phyloP scores from a whole-genome alignment of 352 stramenopile genomes.

The Phytophthora lateralis region DNA sequence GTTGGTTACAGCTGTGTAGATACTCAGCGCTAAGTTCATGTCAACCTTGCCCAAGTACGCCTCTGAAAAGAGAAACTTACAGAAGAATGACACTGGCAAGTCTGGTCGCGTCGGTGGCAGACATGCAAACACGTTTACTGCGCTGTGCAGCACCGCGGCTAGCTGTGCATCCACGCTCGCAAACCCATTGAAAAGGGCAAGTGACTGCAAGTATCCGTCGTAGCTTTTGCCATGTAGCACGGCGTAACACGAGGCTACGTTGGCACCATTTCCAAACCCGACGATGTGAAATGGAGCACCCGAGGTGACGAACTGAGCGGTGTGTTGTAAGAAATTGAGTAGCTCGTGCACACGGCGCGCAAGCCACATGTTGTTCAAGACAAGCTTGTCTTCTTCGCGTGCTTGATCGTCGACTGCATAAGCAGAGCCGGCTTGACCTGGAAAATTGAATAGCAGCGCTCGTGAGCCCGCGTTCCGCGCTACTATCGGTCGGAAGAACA shows the following conservation, averaged over 20 bases:
- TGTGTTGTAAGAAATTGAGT: slow-evolving; percentile 77
- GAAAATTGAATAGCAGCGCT: slow-evolving; percentile 92
- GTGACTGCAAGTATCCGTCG: slow-evolving; percentile 58
- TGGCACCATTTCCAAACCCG: slow-evolving; percentile 90
- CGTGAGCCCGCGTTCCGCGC: slow-evolving; percentile 80
- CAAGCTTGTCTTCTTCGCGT: slow-evolving; percentile 34
- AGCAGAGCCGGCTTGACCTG: slow-evolving; percentile 84
- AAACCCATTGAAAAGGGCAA: slow-evolving; percentile 89
- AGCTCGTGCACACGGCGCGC: slow-evolving; percentile 86
- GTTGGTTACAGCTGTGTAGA: slow-evolving; percentile 94
- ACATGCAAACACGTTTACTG: slow-evolving; percentile 84
- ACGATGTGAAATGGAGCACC: slow-evolving; percentile 86
- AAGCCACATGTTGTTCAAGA: slow-evolving; percentile 90
- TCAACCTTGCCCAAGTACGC: slow-evolving; percentile 87
- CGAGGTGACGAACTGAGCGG: slow-evolving; percentile 65
- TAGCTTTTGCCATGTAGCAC: slow-evolving; percentile 56
- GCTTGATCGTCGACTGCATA: slow-evolving; percentile 49
- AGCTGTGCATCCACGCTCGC: slow-evolving; percentile 77
- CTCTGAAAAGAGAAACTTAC: slow-evolving; percentile 93
- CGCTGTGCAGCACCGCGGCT: slow-evolving; percentile 77
- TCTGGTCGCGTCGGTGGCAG: slow-evolving; percentile 82
- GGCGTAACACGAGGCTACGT: slow-evolving; percentile 78
- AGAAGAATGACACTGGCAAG: slow-evolving; percentile 89
- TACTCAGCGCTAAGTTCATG: slow-evolving; percentile 89
- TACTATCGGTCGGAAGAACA: slow-evolving; percentile 88